Evolutionary conservation across 164 flowering plant genomes (phyloP), one percentile per base, ranked within the genome.

Genomic region (Dillenia turbinata): DNA sequence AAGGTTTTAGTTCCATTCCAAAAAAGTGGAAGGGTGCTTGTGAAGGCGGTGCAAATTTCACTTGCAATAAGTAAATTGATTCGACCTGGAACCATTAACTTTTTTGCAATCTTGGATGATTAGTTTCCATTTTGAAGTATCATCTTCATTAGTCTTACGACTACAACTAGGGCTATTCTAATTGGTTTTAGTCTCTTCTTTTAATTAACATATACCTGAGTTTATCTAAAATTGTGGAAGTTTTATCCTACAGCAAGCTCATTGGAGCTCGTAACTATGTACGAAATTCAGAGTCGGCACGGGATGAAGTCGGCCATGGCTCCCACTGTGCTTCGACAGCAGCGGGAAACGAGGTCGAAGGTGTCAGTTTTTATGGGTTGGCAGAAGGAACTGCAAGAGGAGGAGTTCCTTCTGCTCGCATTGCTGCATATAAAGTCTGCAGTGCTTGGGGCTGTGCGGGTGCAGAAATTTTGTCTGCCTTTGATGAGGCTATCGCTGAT

Each of bases 401-500:
- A 55, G 80, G 69, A 1, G 78, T 74, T 33, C 83, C 83, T 0
- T 66, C 76, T 2, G 66, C 80, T 8, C 66, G 83, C 33, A 71
- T 79, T 49, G 75, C 80, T 13, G 66, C 54, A 2, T 79, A 79
- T 12, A 72, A 60, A 60, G 78, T 57, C 3, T 79, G 82, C 26
- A 0, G 1, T 12, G 2, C 47, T 9, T 2, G 2, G 2, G 55
- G 43, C 2, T 66, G 71, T 14, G 0, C 13, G 0, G 10, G 3
- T 0, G 52, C 13, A 11, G 68, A 56, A 5, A 53, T 77, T 10
- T 22, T 79, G 60, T 69, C 75, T 10, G 83, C 73, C 2, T 71
- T 77, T 19, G 80, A 79, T 46, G 80, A 74, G 49, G 78, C 77
- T 4, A 74, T 79, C 22, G 70, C 74, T 0, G 83, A 79, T 56